Conservation (phyloP, 768 basidiomycete species). For the Strobilomyces dryophilus region DNA sequence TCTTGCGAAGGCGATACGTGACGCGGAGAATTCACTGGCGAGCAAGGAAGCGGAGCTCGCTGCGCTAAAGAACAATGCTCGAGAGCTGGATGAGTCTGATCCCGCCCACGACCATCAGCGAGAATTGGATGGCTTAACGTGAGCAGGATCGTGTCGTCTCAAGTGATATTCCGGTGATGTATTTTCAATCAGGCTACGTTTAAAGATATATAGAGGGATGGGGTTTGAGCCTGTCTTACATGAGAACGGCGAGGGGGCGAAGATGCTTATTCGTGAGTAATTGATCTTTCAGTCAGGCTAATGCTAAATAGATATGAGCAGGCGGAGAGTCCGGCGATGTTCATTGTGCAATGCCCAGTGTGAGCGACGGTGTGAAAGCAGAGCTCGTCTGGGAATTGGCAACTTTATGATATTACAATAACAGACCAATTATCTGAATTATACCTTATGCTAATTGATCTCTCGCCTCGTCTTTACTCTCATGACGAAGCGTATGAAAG, state of each 20-base stretch:
- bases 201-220: slow-evolving; percentile 65
- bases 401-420: slow-evolving; percentile 22
- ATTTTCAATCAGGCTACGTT: slow-evolving; percentile 46
- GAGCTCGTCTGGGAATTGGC: slow-evolving; percentile 35
- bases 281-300: neutral
- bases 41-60: slow-evolving; percentile 70
- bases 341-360: slow-evolving; percentile 30
- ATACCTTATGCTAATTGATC: neutral
- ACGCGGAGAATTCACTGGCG: slow-evolving; percentile 59
- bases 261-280: slow-evolving; percentile 67
- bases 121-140: slow-evolving; percentile 68
- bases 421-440: neutral
- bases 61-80: slow-evolving; percentile 59
- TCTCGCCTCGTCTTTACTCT: neutral
- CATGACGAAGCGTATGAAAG: neutral
- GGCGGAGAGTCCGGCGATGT: slow-evolving; percentile 44
- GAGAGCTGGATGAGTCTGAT: slow-evolving; percentile 61
- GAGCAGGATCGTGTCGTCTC: slow-evolving; percentile 25
- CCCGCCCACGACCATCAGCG: slow-evolving; percentile 68
- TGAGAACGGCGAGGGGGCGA: slow-evolving; percentile 45
- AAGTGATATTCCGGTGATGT: slow-evolving; percentile 1
- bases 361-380: slow-evolving; percentile 26
- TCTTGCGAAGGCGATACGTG: slow-evolving; percentile 71
- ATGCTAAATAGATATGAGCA: slow-evolving; percentile 23
- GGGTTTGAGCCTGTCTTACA: slow-evolving; percentile 67